Percentiles rank a stretch among this genome's conserved stretches.
Evolutionary conservation across 805 yeast genomes (phyloP).

Genomic region (Wickerhamomyces rabaulensis): DNA sequence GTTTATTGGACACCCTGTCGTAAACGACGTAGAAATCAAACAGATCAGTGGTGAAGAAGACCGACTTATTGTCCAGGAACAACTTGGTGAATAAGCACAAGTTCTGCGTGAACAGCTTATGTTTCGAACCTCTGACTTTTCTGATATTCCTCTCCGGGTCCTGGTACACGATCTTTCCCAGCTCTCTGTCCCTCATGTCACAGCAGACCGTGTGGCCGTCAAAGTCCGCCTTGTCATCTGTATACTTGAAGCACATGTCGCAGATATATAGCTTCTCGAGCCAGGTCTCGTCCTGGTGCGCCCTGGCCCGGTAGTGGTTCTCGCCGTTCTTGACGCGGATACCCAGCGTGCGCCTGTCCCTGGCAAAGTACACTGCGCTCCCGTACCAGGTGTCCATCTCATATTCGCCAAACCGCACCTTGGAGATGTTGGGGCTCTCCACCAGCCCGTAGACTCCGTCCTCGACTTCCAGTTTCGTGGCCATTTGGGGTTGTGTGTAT

Average conservation of each 20-base stretch:
- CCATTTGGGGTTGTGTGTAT: constrained; percentile 2
- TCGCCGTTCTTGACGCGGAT: constrained; percentile 26
- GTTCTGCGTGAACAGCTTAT: constrained; percentile 72
- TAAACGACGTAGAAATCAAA: constrained; percentile 78
- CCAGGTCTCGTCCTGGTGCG: constrained; percentile 37
- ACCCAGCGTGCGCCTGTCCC: constrained; percentile 42
- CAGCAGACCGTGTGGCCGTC: constrained; percentile 47
- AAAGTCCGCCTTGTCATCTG: constrained; percentile 42
- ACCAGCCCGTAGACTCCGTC: constrained; percentile 56
- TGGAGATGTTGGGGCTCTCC: constrained; percentile 54
- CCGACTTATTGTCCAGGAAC: constrained; percentile 84
- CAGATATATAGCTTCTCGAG: constrained; percentile 64
- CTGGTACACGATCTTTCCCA: constrained; percentile 68
- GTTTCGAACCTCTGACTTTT: constrained; percentile 60
- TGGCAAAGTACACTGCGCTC: constrained; percentile 68
- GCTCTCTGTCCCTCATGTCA: constrained; percentile 33
- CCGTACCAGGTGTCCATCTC: constrained; percentile 86
- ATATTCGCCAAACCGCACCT: constrained; percentile 63
- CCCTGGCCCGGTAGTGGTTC: constrained; percentile 9
- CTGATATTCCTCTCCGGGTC: constrained; percentile 54
- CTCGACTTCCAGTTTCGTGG: constrained; percentile 24
- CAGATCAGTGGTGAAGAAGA: constrained; percentile 71
- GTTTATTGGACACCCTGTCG: constrained; percentile 41
- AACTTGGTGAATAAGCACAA: constrained; percentile 81
- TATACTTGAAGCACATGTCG: constrained; percentile 78